Conservation (phyloP, 2,329 filamentous ascomycete species). For the Alternaria arborescens region DNA sequence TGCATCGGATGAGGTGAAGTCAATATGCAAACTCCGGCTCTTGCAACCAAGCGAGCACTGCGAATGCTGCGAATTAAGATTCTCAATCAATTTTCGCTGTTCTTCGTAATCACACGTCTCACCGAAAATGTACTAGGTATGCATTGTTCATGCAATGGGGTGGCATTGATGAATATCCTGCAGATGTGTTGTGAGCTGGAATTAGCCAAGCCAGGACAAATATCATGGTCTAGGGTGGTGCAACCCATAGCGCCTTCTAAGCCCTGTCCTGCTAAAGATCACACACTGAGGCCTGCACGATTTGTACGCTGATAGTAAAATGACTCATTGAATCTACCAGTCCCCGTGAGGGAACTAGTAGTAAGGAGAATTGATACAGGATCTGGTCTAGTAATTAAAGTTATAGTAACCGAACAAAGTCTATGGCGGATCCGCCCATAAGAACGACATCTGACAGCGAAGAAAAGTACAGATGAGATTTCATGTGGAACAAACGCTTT, state of each 20-base stretch:
- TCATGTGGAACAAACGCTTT: slow-evolving; percentile 9
- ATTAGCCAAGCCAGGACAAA: not conserved
- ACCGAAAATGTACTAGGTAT: not conserved
- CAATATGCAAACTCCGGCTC: not conserved
- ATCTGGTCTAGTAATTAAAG: slow-evolving; percentile 32
- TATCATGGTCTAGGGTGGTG: not conserved
- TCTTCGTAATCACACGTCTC: not conserved
- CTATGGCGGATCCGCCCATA: slow-evolving; percentile 9
- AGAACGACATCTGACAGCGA: slow-evolving; percentile 3
- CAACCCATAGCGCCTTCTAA: not conserved
- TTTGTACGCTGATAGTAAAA: not conserved
- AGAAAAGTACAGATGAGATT: slow-evolving; percentile 5
- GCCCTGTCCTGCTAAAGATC: not conserved
- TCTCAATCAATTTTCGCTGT: not conserved
- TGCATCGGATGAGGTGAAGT: not conserved
- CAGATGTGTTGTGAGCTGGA: not conserved
- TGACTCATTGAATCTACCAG: not conserved
- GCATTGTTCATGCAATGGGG: not conserved
- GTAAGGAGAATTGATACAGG: slow-evolving; percentile 9
- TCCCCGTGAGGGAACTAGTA: slow-evolving; percentile 21
- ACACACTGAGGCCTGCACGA: not conserved
- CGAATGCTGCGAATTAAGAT: not conserved
- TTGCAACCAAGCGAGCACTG: not conserved
- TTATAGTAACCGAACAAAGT: slow-evolving; percentile 18
- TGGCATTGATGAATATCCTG: not conserved